Conservation (phyloP, 257 asterid genomes). For the Fraxinus anomala region DNA sequence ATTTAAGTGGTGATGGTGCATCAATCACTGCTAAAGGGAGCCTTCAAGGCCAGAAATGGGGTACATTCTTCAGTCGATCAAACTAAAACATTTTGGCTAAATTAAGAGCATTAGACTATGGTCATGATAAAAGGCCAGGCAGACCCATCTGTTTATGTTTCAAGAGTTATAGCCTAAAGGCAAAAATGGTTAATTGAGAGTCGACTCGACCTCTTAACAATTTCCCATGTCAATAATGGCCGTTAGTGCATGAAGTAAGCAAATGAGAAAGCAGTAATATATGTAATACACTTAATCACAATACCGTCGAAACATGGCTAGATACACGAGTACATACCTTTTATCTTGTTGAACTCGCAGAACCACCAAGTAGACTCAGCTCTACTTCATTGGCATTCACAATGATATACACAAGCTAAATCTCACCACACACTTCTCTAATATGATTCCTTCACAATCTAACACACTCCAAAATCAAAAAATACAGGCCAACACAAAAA, state of each 20-base stretch:
- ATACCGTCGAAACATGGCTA: not conserved
- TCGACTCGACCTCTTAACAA: not conserved
- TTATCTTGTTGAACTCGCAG: not conserved
- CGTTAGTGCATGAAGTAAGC: not conserved
- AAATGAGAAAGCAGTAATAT: not conserved
- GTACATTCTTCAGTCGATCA: no score
- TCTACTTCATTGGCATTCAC: not conserved
- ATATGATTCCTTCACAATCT: not conserved
- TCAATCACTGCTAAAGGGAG: no score
- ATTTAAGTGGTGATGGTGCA: no score
- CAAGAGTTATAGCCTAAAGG: no score
- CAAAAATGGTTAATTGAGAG: no score
- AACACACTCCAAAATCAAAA: not conserved
- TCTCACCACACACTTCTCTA: not conserved
- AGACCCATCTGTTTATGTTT: no score
- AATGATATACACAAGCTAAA: no score
- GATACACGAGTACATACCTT: not conserved
- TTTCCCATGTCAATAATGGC: not conserved
- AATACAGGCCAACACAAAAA: not conserved
- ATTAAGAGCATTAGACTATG: no score
- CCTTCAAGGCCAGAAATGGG: no score
- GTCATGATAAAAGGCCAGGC: no score
- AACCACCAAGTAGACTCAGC: not conserved
- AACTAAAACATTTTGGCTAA: no score
- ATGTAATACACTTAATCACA: not conserved